Evolutionary conservation across 768 basidiomycete genomes (phyloP).

Genomic region (Roridomyces roridus): DNA sequence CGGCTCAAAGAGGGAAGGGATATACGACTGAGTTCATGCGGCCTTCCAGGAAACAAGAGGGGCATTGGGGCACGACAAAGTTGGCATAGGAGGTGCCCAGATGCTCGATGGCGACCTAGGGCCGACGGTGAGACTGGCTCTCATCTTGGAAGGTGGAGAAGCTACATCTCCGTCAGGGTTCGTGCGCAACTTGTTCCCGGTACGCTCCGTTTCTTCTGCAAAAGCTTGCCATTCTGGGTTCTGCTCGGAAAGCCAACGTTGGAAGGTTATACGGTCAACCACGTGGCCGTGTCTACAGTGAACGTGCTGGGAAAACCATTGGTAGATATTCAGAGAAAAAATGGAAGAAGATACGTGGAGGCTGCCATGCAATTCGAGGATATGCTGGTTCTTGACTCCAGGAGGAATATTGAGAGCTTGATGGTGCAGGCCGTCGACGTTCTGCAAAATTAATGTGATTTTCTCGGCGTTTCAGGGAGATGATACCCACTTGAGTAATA

Average conservation of each 20-base stretch:
- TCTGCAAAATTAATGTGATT: conserved; percentile 41
- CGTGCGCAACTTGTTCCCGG: conserved; percentile 68
- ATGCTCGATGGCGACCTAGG: conserved; percentile 77
- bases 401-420: conserved; percentile 62
- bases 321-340: background rate
- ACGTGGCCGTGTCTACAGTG: conserved; percentile 78
- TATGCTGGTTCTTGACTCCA: conserved; percentile 49
- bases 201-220: conserved; percentile 65
- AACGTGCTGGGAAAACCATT: conserved; percentile 57
- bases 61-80: conserved; percentile 83
- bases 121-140: conserved; percentile 4
- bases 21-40: conserved; percentile 65
- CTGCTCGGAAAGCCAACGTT: conserved; percentile 68
- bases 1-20: background rate
- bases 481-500: conserved; percentile 76
- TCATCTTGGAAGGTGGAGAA: background rate
- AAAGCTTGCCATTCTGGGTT: conserved; percentile 85
- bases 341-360: conserved; percentile 58
- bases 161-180: conserved; percentile 94
- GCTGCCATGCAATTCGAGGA: conserved; percentile 90
- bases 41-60: conserved; percentile 64
- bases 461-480: background rate
- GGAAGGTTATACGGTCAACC: conserved; percentile 72
- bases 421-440: conserved; percentile 94
- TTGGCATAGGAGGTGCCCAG: conserved; percentile 74